phyloP scores from a whole-genome alignment of 345 rosid genomes.

The Triadica sebifera region DNA sequence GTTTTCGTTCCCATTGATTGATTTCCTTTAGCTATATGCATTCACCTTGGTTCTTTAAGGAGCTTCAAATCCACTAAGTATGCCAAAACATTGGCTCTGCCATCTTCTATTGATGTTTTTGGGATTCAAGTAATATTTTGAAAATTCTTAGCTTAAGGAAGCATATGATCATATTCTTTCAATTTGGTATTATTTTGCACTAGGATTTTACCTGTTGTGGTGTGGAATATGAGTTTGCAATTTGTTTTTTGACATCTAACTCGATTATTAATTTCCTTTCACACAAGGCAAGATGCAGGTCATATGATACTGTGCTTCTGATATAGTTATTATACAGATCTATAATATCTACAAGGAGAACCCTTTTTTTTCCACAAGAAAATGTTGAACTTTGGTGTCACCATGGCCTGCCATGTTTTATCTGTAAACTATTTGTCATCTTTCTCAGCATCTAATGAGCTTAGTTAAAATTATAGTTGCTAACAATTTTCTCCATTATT shows the following conservation, averaged over 20 bases:
- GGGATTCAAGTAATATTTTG: neutral
- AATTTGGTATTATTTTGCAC: neutral
- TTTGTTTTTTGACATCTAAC: neutral
- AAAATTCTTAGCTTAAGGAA: neutral
- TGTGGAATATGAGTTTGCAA: neutral
- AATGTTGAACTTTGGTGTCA: neutral
- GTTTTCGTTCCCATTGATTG: constrained; percentile 1
- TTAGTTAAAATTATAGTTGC: constrained; percentile 11
- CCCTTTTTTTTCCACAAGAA: neutral
- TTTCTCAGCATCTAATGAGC: neutral
- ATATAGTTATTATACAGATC: too few species aligned
- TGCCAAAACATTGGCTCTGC: neutral
- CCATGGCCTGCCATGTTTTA: neutral
- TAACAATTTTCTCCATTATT: constrained; percentile 25
- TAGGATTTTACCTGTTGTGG: neutral
- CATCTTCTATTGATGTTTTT: neutral
- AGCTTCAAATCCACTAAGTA: neutral
- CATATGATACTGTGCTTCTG: neutral
- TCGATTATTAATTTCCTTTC: neutral
- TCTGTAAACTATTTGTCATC: neutral
- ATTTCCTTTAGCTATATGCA: neutral
- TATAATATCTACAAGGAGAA: neutral
- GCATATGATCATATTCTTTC: neutral
- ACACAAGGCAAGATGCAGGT: neutral
- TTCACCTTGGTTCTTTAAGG: neutral